Conservation (phyloP, 768 basidiomycete genomes). For the Imleria badia region DNA sequence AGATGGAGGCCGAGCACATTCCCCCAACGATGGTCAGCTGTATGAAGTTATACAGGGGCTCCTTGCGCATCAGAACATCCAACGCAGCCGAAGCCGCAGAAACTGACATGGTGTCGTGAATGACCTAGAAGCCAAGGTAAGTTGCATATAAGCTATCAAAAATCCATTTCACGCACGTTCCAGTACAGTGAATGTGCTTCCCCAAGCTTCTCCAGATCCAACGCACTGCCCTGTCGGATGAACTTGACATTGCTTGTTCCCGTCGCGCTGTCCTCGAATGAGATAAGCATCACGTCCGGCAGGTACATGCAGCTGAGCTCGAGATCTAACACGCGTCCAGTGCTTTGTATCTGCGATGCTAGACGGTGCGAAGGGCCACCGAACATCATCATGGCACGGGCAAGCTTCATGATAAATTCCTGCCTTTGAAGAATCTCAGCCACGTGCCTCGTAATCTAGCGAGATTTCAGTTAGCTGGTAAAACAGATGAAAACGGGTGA, state of each 20-base stretch:
- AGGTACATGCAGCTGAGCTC: slow-evolving; percentile 71
- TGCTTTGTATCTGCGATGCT: slow-evolving; percentile 77
- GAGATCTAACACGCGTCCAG: slow-evolving; percentile 76
- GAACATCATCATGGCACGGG: slow-evolving; percentile 88
- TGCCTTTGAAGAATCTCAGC: slow-evolving; percentile 80
- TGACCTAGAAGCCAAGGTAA: slow-evolving; percentile 48
- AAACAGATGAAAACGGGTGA: slow-evolving; percentile 5
- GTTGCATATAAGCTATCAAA: not conserved
- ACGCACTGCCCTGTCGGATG: slow-evolving; percentile 65
- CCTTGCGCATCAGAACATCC: slow-evolving; percentile 70
- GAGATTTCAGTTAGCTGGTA: not conserved
- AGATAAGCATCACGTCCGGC: slow-evolving; percentile 74
- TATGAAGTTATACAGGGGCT: slow-evolving; percentile 59
- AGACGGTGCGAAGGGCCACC: slow-evolving; percentile 82
- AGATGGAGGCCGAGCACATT: slow-evolving; percentile 73
- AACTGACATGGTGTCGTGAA: slow-evolving; percentile 79
- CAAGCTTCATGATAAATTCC: slow-evolving; percentile 82
- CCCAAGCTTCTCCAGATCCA: slow-evolving; percentile 77
- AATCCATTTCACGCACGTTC: slow-evolving; percentile 44
- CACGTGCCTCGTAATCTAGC: slow-evolving; percentile 77
- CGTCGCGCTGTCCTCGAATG: slow-evolving; percentile 78
- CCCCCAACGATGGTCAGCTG: slow-evolving; percentile 71
- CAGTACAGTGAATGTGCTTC: slow-evolving; percentile 73
- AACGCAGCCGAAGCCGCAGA: slow-evolving; percentile 68
- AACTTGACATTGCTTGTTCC: slow-evolving; percentile 82